Percentiles rank a stretch among this genome's conserved stretches.
Conservation (phyloP, 2,329 filamentous ascomycete species). For the Colletotrichum aenigma region DNA sequence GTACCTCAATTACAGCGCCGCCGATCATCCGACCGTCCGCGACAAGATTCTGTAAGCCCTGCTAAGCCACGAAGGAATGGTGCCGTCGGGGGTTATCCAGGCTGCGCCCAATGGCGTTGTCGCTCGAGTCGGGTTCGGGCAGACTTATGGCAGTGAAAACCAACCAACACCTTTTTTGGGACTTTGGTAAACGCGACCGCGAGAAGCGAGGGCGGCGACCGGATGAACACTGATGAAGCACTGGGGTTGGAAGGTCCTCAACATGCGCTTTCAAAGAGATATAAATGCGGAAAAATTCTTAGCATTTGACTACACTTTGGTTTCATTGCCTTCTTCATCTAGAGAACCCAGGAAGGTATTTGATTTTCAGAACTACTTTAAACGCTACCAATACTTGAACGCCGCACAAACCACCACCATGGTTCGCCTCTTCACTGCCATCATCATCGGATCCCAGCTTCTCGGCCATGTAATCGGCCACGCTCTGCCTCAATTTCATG, state of each 20-base stretch:
- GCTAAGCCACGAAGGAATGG: neutral
- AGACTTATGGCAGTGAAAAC: neutral
- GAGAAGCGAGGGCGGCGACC: neutral
- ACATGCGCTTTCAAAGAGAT: neutral
- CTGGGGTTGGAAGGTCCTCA: neutral
- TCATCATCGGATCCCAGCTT: neutral
- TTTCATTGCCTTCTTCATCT: neutral
- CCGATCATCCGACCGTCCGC: neutral
- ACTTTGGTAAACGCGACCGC: neutral
- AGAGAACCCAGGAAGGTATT: neutral
- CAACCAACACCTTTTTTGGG: neutral
- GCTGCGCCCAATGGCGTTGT: neutral
- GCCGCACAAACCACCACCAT: neutral
- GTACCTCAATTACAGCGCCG: neutral
- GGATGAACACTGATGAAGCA: neutral
- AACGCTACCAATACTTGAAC: neutral
- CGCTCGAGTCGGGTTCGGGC: neutral
- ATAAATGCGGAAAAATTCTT: neutral
- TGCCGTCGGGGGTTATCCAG: neutral
- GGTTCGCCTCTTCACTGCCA: neutral
- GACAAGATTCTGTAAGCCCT: neutral
- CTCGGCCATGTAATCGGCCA: neutral
- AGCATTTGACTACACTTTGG: neutral
- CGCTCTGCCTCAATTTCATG: neutral
- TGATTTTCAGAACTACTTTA: neutral